Evolutionary conservation across 2,329 filamentous ascomycete species (phyloP), one percentile per base, ranked within the genome.

Genomic region (Calonectria pteridis): DNA sequence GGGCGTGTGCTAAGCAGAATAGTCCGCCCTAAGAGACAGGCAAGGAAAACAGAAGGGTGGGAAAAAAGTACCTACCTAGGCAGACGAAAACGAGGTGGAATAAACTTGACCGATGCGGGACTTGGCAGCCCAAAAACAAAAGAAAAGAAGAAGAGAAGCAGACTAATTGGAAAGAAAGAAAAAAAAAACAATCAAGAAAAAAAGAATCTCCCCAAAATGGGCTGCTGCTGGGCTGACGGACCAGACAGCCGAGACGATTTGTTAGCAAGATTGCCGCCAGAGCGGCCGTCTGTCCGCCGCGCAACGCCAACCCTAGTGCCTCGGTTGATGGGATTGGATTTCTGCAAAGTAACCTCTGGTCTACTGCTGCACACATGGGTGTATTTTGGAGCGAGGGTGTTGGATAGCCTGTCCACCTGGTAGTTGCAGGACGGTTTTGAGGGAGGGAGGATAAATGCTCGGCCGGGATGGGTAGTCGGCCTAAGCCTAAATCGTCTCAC

Each of bases 401-500:
- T 49, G 66, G 43, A 59, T 29, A 26, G n/a, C 72, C 43, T 49
- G 50, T 49, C 59, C 16, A 16, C 37, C 20, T 64, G 23, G 59
- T 46, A 49, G 37, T 64, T 64, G 59, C 55, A 40, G 35, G 16
- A 20, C 55, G 13, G 6, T 40, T 40, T 50, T 33, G 18, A 23
- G 35, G 33, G 18, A 23, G 35, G 33, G 31, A 53, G 40, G 53
- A 69, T 50, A 58, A 55, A 53, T 69, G 62, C 68, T 72, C 67
- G 72, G 71, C 74, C 74, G 74, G 78, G 73, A 67, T 73, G 64
- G 16, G 43, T 71, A 79, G 64, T 73, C 73, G 75, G 71, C 69
- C 71, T 77, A 80, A 80, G 73, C 76, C 78, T 72, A 74, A 79
- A 74, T 77, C 43, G 78, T 76, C 78, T 80, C 77, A 80, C 78